Percentiles rank a stretch among this genome's conserved stretches.
These are phyloP conservation scores for Corymbia maculata DNA, from an alignment of 345 rosid genomes.

Conservation along the genomic window DNA sequence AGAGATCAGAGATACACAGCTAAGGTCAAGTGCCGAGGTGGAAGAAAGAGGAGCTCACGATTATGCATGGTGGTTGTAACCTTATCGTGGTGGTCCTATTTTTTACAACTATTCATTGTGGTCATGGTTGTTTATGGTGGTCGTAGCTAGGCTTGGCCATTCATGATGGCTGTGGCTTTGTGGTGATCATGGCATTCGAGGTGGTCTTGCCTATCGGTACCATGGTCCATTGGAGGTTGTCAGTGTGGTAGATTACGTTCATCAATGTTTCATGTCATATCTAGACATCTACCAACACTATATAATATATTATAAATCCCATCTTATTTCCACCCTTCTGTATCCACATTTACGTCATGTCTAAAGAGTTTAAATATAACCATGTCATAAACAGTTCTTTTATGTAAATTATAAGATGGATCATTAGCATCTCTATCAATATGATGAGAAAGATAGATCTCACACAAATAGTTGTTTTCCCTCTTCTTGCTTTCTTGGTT, in stretches of 20 bases:
- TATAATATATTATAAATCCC: accelerated
- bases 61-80: no score
- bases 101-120: no score
- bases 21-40: no score
- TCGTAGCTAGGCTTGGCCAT: no score
- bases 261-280: not conserved
- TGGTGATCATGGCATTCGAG: no score
- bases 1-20: no score
- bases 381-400: not conserved
- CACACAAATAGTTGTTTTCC: not conserved
- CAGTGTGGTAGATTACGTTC: not conserved
- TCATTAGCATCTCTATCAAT: not conserved
- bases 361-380: not conserved
- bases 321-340: not conserved
- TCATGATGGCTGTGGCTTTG: no score
- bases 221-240: not conserved
- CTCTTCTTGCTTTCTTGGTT: not conserved
- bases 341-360: not conserved
- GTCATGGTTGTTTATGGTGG: no score
- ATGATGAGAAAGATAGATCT: not conserved
- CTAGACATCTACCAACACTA: not conserved
- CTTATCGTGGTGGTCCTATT: no score
- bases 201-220: no score
- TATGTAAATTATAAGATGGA: not conserved
- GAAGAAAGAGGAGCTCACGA: no score